Evolutionary conservation across 106 monocot species (phyloP).

Genomic region (Phalaenopsis equestris): DNA sequence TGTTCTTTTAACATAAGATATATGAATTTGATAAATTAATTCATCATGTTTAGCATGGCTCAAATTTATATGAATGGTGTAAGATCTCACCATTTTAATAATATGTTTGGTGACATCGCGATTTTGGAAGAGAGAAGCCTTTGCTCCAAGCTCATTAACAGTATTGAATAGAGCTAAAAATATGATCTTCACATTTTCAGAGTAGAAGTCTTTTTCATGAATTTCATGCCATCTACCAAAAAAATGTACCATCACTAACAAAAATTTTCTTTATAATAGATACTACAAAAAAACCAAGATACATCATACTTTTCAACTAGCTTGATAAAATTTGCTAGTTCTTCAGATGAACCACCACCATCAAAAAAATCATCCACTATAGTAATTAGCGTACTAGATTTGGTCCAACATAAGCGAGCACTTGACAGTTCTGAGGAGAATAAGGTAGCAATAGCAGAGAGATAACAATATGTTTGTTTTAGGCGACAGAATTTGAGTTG

Average conservation of each 20-base stretch:
- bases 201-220: slow-evolving; percentile 27
- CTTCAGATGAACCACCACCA: slow-evolving; percentile 68
- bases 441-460: slow-evolving; percentile 55
- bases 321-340: slow-evolving; percentile 38
- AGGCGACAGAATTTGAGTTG: slow-evolving; percentile 67
- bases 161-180: slow-evolving; percentile 56
- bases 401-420: slow-evolving; percentile 73
- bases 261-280: not conserved
- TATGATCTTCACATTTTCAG: slow-evolving; percentile 65
- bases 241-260: not conserved
- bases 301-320: slow-evolving; percentile 56
- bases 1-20: not conserved
- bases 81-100: slow-evolving; percentile 55
- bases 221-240: slow-evolving; percentile 56
- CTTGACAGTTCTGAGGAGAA: slow-evolving; percentile 42
- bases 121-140: slow-evolving; percentile 45
- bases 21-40: not conserved
- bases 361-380: slow-evolving; percentile 97
- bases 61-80: not conserved
- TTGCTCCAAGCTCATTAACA: slow-evolving; percentile 60
- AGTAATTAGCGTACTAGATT: slow-evolving; percentile 67
- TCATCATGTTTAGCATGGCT: not conserved
- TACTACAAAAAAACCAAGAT: not conserved
- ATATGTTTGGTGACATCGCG: slow-evolving; percentile 50
- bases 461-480: slow-evolving; percentile 60